Percentiles rank a stretch among this genome's conserved stretches.
phyloP scores from a whole-genome alignment of 2,329 filamentous ascomycete species.

The Phyllosticta paracitricarpa region DNA sequence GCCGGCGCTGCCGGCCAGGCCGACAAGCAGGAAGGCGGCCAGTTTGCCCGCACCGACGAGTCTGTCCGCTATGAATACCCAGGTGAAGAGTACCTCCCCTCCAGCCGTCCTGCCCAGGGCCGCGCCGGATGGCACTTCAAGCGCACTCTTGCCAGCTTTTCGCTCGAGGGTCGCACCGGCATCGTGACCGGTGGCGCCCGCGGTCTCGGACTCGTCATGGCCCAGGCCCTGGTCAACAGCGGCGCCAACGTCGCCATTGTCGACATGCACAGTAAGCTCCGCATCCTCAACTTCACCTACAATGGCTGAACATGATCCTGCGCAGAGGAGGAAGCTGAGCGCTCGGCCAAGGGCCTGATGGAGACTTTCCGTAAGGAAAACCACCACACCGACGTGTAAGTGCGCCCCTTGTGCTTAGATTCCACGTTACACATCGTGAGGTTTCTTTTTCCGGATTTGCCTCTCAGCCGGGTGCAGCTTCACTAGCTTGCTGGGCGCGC shows the following conservation, averaged over 20 bases:
- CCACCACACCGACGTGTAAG: slow-evolving; percentile 59
- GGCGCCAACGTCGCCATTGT: slow-evolving; percentile 86
- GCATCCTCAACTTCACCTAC: neutral
- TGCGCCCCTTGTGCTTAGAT: neutral
- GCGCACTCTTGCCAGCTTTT: slow-evolving; percentile 77
- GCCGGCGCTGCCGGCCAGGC: slow-evolving; percentile 30
- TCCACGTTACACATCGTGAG: neutral
- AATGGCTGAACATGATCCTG: neutral
- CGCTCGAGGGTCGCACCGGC: slow-evolving; percentile 71
- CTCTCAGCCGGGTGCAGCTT: too few relatives aligned
- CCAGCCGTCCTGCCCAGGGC: slow-evolving; percentile 60
- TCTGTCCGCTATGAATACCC: slow-evolving; percentile 72
- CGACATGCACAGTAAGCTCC: slow-evolving; percentile 70
- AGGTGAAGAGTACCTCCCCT: slow-evolving; percentile 61
- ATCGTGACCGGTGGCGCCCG: slow-evolving; percentile 85
- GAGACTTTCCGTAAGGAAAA: slow-evolving; percentile 71
- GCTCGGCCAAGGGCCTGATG: slow-evolving; percentile 64
- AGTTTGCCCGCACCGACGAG: slow-evolving; percentile 71
- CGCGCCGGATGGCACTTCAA: slow-evolving; percentile 74
- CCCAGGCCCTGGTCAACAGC: slow-evolving; percentile 78
- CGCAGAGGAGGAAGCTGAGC: slow-evolving; percentile 70
- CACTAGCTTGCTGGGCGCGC: neutral
- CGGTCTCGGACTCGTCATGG: slow-evolving; percentile 85
- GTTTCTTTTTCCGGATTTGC: neutral
- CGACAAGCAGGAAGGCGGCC: slow-evolving; percentile 44